Percentiles rank a stretch among this genome's conserved stretches.
Evolutionary conservation across 2,329 filamentous ascomycete species (phyloP).

Genomic region (Calonectria henricotiae): DNA sequence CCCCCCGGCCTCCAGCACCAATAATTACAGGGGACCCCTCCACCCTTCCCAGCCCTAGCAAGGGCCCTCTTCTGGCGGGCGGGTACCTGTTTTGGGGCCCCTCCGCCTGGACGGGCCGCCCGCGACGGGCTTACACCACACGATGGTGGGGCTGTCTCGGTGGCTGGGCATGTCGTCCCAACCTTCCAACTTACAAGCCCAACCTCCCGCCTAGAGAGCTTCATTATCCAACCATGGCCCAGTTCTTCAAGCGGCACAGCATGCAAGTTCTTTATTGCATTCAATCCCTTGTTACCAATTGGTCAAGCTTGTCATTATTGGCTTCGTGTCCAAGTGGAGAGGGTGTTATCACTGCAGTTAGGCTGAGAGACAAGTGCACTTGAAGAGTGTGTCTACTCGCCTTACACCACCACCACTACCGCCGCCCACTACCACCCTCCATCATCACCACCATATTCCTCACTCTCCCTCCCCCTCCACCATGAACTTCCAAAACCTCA

Average conservation of each 20-base stretch:
- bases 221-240: conserved; percentile 58
- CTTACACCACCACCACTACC: conserved; percentile 24
- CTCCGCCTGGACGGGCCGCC: conserved; percentile 33
- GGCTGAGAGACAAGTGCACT: conserved; percentile 20
- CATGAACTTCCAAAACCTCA: conserved; percentile 61
- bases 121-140: conserved; percentile 26
- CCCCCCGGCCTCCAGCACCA: conserved; percentile 2
- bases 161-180: conserved; percentile 51
- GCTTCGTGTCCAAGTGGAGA: conserved; percentile 54
- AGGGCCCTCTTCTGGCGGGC: conserved; percentile 18
- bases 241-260: conserved; percentile 49
- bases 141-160: conserved; percentile 46
- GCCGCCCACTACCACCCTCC: background rate
- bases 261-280: conserved; percentile 55
- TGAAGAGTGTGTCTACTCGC: conserved; percentile 12
- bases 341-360: conserved; percentile 39
- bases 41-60: conserved; percentile 7
- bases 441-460: conserved; percentile 21
- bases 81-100: conserved; percentile 22
- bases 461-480: conserved; percentile 45
- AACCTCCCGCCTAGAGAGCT: conserved; percentile 51
- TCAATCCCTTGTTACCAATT: conserved; percentile 56
- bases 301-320: conserved; percentile 50
- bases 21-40: conserved; percentile 19
- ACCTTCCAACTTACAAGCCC: conserved; percentile 49